Percentiles rank a stretch among this genome's conserved stretches.
These are phyloP conservation scores for Porphyrellus sp. DNA, from an alignment of 1,284 basidiomycete species.

Conservation along the genomic window DNA sequence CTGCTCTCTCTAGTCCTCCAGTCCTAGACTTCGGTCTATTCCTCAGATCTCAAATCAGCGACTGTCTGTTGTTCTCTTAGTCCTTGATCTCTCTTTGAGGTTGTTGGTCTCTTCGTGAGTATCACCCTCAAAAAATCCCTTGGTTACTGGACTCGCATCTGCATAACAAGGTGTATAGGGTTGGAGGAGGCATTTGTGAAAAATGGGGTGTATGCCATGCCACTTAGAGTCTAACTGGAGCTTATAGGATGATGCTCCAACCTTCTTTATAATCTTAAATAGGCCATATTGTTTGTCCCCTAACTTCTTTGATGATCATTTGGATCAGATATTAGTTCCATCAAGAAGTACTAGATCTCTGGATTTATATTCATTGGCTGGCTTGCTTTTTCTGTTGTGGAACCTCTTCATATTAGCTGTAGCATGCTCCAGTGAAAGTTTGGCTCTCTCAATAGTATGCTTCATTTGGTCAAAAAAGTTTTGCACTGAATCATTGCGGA, in stretches of 20 bases:
- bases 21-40: too few species aligned
- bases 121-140: too few species aligned
- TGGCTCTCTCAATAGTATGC: background rate
- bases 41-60: too few species aligned
- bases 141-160: too few species aligned
- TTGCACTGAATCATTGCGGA: too few species aligned
- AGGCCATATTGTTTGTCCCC: background rate
- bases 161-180: too few species aligned
- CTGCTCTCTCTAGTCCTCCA: too few species aligned
- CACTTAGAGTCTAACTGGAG: background rate
- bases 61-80: too few species aligned
- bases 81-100: too few species aligned
- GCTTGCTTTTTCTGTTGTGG: background rate
- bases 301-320: background rate
- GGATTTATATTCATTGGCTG: background rate
- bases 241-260: background rate
- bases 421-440: background rate
- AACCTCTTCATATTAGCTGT: background rate
- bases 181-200: background rate
- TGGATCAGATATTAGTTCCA: background rate
- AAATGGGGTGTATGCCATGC: background rate
- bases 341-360: background rate
- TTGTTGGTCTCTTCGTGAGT: too few species aligned
- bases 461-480: background rate
- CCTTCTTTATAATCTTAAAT: background rate